phyloP scores from a whole-genome alignment of 345 rosid species.

The Orychophragmus violaceus region DNA sequence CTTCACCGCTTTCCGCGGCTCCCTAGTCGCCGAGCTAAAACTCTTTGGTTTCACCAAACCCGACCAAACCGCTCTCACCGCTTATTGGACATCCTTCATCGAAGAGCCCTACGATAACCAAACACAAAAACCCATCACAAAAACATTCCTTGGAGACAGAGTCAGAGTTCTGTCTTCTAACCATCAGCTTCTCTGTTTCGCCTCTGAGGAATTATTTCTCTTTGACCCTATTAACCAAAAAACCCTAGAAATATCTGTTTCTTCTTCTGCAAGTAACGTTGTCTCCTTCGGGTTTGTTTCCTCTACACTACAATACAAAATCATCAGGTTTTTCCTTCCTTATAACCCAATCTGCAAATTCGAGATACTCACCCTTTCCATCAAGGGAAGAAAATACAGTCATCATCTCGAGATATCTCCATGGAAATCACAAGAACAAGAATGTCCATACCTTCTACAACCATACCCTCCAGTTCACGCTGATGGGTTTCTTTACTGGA shows the following conservation, averaged over 20 bases:
- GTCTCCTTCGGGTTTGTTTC: conserved; percentile 23
- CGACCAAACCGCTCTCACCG: background rate
- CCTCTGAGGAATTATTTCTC: conserved; percentile 1
- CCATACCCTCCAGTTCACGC: conserved; percentile 21
- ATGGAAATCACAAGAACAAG: conserved; percentile 17
- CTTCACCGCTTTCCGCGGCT: background rate
- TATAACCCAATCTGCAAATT: conserved; percentile 7
- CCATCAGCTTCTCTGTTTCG: conserved; percentile 21
- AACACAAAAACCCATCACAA: conserved; percentile 8
- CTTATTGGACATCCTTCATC: background rate
- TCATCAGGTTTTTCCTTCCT: conserved; percentile 11
- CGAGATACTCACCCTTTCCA: conserved; percentile 16
- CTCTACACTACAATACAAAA: conserved; percentile 13
- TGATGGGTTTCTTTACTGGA: conserved; percentile 21
- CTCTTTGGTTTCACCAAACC: conserved; percentile 12
- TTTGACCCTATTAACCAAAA: conserved; percentile 19
- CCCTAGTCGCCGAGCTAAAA: background rate
- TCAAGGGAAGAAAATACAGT: background rate
- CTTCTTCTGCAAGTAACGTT: background rate
- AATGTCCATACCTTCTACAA: conserved; percentile 12
- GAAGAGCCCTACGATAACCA: background rate
- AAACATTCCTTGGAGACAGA: conserved; percentile 1
- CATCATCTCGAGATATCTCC: conserved; percentile 13
- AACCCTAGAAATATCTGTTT: conserved; percentile 5
- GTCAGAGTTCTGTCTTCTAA: conserved; percentile 20